Evolutionary conservation across 2,329 filamentous ascomycete species (phyloP).

Genomic region (Botrytis tulipae): DNA sequence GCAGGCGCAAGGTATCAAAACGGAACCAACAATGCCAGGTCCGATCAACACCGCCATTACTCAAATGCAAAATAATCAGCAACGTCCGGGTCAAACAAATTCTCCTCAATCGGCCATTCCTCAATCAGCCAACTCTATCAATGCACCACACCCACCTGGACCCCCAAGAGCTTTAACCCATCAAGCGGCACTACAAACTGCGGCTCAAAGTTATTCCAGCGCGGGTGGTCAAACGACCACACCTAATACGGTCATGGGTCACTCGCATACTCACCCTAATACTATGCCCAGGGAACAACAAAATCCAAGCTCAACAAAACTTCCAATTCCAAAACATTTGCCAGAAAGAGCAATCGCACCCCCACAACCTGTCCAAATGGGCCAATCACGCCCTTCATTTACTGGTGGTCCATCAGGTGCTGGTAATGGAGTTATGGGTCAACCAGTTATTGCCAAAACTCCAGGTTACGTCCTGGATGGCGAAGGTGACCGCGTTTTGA

Average conservation of each 20-base stretch:
- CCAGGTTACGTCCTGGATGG: constrained; percentile 85
- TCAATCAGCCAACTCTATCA: constrained; percentile 34
- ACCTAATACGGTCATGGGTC: constrained; percentile 37
- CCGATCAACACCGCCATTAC: constrained; percentile 37
- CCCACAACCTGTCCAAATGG: constrained; percentile 73
- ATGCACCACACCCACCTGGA: constrained; percentile 25
- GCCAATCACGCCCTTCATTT: constrained; percentile 73
- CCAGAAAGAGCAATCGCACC: constrained; percentile 64
- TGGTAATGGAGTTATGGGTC: constrained; percentile 78
- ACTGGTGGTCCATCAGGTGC: constrained; percentile 72
- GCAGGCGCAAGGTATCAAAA: constrained; percentile 32
- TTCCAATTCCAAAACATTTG: constrained; percentile 63
- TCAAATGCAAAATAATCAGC: constrained; percentile 31
- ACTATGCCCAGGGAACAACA: constrained; percentile 32
- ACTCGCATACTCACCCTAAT: constrained; percentile 33
- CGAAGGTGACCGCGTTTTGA: constrained; percentile 89
- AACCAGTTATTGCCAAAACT: constrained; percentile 79
- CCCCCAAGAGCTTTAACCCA: constrained; percentile 36
- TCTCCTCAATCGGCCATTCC: constrained; percentile 38
- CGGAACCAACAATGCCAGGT: constrained; percentile 31
- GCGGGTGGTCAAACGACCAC: constrained; percentile 27
- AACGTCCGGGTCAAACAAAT: constrained; percentile 33
- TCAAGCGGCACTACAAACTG: constrained; percentile 36
- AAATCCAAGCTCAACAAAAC: constrained; percentile 36
- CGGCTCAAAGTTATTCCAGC: constrained; percentile 39